These are phyloP conservation scores for Aspergillus proliferans DNA, from an alignment of 2,329 filamentous ascomycete species.

Conservation along the genomic window DNA sequence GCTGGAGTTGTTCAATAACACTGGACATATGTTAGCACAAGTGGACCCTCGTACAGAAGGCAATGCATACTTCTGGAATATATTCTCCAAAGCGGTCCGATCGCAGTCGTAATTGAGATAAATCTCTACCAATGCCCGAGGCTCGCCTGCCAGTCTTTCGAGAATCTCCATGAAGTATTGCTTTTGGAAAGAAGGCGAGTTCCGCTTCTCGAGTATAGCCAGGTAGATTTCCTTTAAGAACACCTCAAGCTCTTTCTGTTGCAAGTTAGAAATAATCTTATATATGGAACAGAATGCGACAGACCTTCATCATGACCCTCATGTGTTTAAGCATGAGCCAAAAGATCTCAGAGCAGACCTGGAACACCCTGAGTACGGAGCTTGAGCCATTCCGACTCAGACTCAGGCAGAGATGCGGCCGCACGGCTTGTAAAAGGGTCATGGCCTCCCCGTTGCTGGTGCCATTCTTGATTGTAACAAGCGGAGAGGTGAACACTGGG, in stretches of 20 bases:
- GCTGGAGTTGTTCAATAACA: slow-evolving; percentile 88
- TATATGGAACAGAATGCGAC: slow-evolving; percentile 17
- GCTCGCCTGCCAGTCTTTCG: slow-evolving; percentile 76
- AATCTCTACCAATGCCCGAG: slow-evolving; percentile 82
- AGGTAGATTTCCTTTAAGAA: slow-evolving; percentile 97
- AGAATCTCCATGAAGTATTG: slow-evolving; percentile 83
- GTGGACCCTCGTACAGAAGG: not conserved
- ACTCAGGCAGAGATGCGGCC: slow-evolving; percentile 93
- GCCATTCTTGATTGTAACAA: slow-evolving; percentile 87
- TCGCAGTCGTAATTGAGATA: slow-evolving; percentile 99
- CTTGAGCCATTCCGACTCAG: slow-evolving; percentile 93
- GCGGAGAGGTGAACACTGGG: slow-evolving; percentile 79
- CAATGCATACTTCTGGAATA: slow-evolving; percentile 64
- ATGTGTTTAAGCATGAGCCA: slow-evolving; percentile 95
- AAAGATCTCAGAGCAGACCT: slow-evolving; percentile 94
- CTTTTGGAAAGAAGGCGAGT: slow-evolving; percentile 83
- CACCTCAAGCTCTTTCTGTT: slow-evolving; percentile 88
- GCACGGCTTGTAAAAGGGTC: slow-evolving; percentile 86
- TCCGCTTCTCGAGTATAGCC: slow-evolving; percentile 79
- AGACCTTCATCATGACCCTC: slow-evolving; percentile 83
- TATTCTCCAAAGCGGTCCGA: slow-evolving; percentile 83
- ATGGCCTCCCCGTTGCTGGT: slow-evolving; percentile 77
- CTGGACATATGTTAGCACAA: slow-evolving; percentile 30
- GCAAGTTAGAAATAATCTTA: slow-evolving; percentile 9
- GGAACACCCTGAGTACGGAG: slow-evolving; percentile 84